Conservation (phyloP, 495 filamentous ascomycete genomes). For the Aspergillus olivimuriae region DNA sequence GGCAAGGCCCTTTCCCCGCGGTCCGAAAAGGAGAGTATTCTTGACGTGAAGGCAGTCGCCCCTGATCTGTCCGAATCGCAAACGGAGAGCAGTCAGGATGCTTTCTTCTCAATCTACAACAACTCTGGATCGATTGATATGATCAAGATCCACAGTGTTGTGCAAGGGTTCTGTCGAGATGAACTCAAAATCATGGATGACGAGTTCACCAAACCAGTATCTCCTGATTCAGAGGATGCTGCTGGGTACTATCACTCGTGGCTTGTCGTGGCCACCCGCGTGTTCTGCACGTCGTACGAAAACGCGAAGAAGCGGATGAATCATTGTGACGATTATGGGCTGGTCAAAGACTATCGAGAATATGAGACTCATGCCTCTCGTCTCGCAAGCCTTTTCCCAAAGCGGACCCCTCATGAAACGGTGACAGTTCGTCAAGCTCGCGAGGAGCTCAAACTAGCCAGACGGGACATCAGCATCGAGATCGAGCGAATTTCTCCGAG, state of each 20-base stretch:
- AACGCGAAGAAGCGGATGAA: slow-evolving; percentile 53
- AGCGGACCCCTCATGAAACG: slow-evolving; percentile 20
- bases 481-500: slow-evolving; percentile 51
- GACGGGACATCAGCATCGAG: slow-evolving; percentile 48
- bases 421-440: slow-evolving; percentile 40
- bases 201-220: slow-evolving; percentile 28
- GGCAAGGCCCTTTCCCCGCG: slow-evolving; percentile 24
- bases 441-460: slow-evolving; percentile 38
- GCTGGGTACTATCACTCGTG: slow-evolving; percentile 46
- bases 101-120: slow-evolving; percentile 33
- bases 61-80: slow-evolving; percentile 30
- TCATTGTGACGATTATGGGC: slow-evolving; percentile 47
- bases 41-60: slow-evolving; percentile 16
- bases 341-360: slow-evolving; percentile 64
- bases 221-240: slow-evolving; percentile 8
- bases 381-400: slow-evolving; percentile 38
- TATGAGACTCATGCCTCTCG: slow-evolving; percentile 62
- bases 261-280: slow-evolving; percentile 52
- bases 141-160: slow-evolving; percentile 69
- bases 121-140: slow-evolving; percentile 55
- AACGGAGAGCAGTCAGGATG: slow-evolving; percentile 45
- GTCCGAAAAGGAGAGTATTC: slow-evolving; percentile 15
- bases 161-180: slow-evolving; percentile 74
- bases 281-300: slow-evolving; percentile 60
- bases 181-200: slow-evolving; percentile 51